Percentiles rank a stretch among this genome's conserved stretches.
Conservation (phyloP, 192 early-diverging fungal genomes). For the Mortierella hygrophila region DNA sequence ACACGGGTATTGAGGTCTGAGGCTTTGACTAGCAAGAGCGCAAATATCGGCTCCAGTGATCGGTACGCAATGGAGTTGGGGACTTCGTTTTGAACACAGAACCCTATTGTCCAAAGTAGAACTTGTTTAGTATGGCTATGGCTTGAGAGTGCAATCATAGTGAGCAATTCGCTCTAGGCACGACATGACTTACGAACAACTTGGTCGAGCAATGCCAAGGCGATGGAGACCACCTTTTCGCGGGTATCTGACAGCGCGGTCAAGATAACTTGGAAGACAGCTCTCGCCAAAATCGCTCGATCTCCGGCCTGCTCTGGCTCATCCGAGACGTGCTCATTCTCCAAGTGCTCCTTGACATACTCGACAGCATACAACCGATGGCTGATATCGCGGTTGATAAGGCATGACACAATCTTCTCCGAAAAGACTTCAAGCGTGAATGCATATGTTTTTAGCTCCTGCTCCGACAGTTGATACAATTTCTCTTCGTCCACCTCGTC, state of each 20-base stretch:
- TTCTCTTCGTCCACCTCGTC: slow-evolving; percentile 13
- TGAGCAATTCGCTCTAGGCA: not conserved
- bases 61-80: slow-evolving; percentile 57
- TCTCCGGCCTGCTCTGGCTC: slow-evolving; percentile 27
- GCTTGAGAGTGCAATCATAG: too few relatives aligned
- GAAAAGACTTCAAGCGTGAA: slow-evolving; percentile 65
- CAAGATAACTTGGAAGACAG: slow-evolving; percentile 63
- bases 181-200: slow-evolving; percentile 35
- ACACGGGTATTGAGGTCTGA: slow-evolving; percentile 71
- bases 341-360: slow-evolving; percentile 60
- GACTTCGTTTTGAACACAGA: slow-evolving; percentile 63
- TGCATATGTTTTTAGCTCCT: slow-evolving; percentile 43
- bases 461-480: slow-evolving; percentile 41
- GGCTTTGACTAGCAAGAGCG: slow-evolving; percentile 64
- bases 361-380: slow-evolving; percentile 68
- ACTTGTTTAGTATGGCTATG: not conserved
- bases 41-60: slow-evolving; percentile 62
- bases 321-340: slow-evolving; percentile 44
- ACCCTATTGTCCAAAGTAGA: slow-evolving; percentile 48
- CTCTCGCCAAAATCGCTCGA: slow-evolving; percentile 59
- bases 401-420: slow-evolving; percentile 57
- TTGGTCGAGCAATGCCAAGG: slow-evolving; percentile 65
- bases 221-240: slow-evolving; percentile 63
- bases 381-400: slow-evolving; percentile 63
- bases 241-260: slow-evolving; percentile 64